Evolutionary conservation across 2,329 filamentous ascomycete species (phyloP).

Genomic region (Aspergillus versicolor): DNA sequence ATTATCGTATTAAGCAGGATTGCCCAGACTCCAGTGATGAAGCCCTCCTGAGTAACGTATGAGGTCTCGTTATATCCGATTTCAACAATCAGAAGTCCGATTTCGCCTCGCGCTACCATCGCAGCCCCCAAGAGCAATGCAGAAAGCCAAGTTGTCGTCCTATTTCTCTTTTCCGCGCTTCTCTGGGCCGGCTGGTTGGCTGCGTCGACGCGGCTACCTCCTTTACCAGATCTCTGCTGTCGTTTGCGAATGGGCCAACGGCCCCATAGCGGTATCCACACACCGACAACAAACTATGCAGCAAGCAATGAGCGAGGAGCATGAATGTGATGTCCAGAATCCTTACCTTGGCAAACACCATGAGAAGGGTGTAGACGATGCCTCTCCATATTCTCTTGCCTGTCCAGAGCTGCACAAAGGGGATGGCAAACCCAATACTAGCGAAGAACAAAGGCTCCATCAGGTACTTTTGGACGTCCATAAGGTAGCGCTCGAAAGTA

Average conservation of each 20-base stretch:
- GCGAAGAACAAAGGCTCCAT: slow-evolving; percentile 35
- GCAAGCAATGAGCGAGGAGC: neutral
- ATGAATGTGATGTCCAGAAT: no score
- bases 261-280: slow-evolving; percentile 27
- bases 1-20: slow-evolving; percentile 35
- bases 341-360: slow-evolving; percentile 31
- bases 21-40: slow-evolving; percentile 31
- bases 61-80: slow-evolving; percentile 32
- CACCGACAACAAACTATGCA: slow-evolving; percentile 27
- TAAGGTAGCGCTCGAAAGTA: slow-evolving; percentile 40
- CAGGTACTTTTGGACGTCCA: slow-evolving; percentile 34
- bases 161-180: neutral
- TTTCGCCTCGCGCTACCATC: slow-evolving; percentile 35
- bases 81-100: slow-evolving; percentile 34
- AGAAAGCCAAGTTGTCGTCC: slow-evolving; percentile 18
- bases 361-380: slow-evolving; percentile 29
- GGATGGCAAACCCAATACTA: slow-evolving; percentile 34
- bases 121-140: slow-evolving; percentile 30
- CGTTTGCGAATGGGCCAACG: no score
- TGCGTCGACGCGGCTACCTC: neutral
- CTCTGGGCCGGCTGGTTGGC: neutral
- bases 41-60: slow-evolving; percentile 40
- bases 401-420: slow-evolving; percentile 33
- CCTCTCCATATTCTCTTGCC: slow-evolving; percentile 33
- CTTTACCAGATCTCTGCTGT: neutral